Evolutionary conservation across 805 yeast species (phyloP).

Genomic region (Zygotorulaspora florentina): DNA sequence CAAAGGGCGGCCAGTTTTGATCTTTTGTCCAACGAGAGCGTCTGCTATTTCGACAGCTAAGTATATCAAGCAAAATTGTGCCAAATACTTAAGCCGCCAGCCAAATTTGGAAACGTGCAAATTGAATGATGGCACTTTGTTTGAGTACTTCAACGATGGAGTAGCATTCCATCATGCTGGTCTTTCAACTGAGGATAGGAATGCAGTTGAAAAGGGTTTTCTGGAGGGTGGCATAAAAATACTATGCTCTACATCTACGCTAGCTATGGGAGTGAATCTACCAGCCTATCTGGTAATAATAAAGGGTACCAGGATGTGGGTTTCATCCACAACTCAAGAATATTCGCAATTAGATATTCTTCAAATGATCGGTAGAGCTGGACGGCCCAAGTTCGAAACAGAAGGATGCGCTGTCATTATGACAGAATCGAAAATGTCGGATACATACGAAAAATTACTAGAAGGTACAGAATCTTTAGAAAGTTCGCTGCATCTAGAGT

Average conservation of each 20-base stretch:
- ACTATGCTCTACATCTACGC: conserved; percentile 55
- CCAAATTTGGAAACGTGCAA: background rate
- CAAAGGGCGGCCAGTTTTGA: conserved; percentile 41
- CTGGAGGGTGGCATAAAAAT: conserved; percentile 40
- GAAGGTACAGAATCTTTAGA: conserved; percentile 45
- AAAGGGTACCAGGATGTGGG: conserved; percentile 62
- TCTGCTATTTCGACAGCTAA: conserved; percentile 47
- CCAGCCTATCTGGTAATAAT: conserved; percentile 58
- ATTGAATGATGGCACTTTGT: conserved; percentile 12
- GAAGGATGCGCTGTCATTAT: conserved; percentile 46
- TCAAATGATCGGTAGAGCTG: conserved; percentile 67
- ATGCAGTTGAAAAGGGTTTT: conserved; percentile 43
- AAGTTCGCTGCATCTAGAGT: conserved; percentile 41
- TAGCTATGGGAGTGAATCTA: conserved; percentile 58
- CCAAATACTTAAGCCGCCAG: background rate
- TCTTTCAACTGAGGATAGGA: conserved; percentile 44
- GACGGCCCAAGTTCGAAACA: conserved; percentile 54
- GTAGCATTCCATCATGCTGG: conserved; percentile 61
- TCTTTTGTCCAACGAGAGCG: conserved; percentile 53
- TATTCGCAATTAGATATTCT: conserved; percentile 52
- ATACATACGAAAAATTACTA: conserved; percentile 40
- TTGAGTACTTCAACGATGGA: conserved; percentile 31
- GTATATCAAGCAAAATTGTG: conserved; percentile 30
- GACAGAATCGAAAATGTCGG: conserved; percentile 38
- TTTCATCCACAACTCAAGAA: conserved; percentile 45